Conservation (phyloP, 2,329 filamentous ascomycete genomes). For the Zalaria obscura region DNA sequence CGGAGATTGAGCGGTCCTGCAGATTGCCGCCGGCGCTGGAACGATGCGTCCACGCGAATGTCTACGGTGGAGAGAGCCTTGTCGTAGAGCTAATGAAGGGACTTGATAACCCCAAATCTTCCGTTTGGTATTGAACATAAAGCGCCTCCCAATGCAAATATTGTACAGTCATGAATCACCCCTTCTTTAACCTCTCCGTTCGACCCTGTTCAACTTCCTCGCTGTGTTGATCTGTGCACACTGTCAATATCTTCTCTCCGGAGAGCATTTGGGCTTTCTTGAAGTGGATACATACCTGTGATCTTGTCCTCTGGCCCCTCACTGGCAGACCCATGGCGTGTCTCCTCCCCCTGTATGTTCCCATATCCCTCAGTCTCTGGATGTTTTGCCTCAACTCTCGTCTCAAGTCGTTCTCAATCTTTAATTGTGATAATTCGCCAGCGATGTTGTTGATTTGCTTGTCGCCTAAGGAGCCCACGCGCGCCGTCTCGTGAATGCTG, state of each 20-base stretch:
- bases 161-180: not conserved
- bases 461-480: constrained; percentile 58
- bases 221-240: constrained; percentile 41
- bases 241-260: constrained; percentile 10
- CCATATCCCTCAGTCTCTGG: constrained; percentile 73
- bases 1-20: too few species aligned
- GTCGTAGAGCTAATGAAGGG: too few species aligned
- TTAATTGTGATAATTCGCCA: constrained; percentile 78
- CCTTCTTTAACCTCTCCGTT: constrained; percentile 29
- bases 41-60: too few species aligned
- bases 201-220: constrained; percentile 43
- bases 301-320: constrained; percentile 76
- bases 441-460: constrained; percentile 71
- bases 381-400: constrained; percentile 76
- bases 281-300: constrained; percentile 40
- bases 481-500: constrained; percentile 72
- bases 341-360: constrained; percentile 71
- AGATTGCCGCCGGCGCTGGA: too few species aligned
- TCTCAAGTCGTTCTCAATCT: constrained; percentile 77
- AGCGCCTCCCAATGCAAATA: not conserved
- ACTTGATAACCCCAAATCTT: too few species aligned
- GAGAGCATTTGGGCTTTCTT: not conserved
- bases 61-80: too few species aligned
- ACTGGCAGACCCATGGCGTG: constrained; percentile 91
- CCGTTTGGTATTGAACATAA: too few species aligned